These are phyloP conservation scores for Gossypium lobatum DNA, from an alignment of 441 rosid species.

Conservation along the genomic window DNA sequence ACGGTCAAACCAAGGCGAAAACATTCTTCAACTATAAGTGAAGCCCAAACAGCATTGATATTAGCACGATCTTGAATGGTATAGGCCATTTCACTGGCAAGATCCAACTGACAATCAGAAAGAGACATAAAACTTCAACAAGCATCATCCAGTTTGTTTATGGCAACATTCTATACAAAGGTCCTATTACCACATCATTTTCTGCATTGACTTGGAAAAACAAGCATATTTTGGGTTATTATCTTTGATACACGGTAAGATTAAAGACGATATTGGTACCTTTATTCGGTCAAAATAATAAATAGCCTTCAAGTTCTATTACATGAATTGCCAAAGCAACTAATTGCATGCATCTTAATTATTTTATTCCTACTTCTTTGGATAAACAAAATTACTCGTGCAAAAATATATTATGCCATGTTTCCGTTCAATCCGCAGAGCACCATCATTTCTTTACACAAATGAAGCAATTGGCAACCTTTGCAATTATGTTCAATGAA, in stretches of 20 bases:
- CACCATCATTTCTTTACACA: background rate
- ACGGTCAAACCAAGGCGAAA: constrained; percentile 90
- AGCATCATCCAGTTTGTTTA: constrained; percentile 16
- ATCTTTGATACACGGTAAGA: constrained; percentile 11
- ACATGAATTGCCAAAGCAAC: constrained; percentile 9
- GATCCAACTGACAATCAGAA: constrained; percentile 54
- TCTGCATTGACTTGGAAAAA: background rate
- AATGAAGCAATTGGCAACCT: constrained; percentile 8
- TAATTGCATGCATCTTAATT: background rate
- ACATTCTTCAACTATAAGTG: constrained; percentile 85
- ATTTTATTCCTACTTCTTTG: background rate
- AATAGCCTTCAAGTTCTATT: constrained; percentile 5
- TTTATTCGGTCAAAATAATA: constrained; percentile 5
- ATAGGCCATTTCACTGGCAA: constrained; percentile 35
- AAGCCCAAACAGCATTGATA: constrained; percentile 88
- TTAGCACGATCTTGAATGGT: constrained; percentile 44
- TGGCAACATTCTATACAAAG: constrained; percentile 6
- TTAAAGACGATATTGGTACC: background rate
- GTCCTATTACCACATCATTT: background rate
- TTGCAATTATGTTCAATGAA: background rate
- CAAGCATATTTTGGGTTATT: constrained; percentile 5
- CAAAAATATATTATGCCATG: background rate
- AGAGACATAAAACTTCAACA: constrained; percentile 23
- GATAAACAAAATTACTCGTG: background rate
- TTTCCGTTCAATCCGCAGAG: background rate